phyloP scores from a whole-genome alignment of 2,329 filamentous ascomycete genomes.

The Clarireedia paspali region DNA sequence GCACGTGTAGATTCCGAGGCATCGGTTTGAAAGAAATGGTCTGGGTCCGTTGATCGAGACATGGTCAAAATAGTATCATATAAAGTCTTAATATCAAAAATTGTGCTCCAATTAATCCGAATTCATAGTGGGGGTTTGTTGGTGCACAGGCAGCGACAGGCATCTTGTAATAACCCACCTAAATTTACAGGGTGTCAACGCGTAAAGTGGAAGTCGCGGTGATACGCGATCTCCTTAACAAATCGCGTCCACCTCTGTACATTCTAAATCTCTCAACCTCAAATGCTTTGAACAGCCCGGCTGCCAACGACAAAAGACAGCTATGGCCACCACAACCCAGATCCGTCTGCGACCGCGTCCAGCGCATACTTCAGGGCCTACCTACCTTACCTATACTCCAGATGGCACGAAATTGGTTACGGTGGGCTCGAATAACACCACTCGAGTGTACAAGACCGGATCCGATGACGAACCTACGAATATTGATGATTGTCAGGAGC shows the following conservation, averaged over 20 bases:
- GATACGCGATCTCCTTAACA: conserved; percentile 5
- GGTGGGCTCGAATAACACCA: conserved; percentile 86
- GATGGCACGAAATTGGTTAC: conserved; percentile 83
- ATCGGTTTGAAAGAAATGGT: conserved; percentile 88
- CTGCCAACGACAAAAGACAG: conserved; percentile 11
- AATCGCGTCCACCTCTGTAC: conserved; percentile 13
- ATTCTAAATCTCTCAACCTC: conserved; percentile 9
- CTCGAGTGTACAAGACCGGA: conserved; percentile 85
- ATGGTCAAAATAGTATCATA: conserved; percentile 30
- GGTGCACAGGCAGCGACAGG: background rate
- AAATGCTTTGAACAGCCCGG: background rate
- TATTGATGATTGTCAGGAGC: conserved; percentile 84
- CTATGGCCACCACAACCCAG: conserved; percentile 30
- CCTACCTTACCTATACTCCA: conserved; percentile 82
- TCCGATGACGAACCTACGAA: conserved; percentile 89
- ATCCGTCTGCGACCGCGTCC: conserved; percentile 53
- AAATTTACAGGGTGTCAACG: conserved; percentile 8
- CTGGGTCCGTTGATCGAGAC: conserved; percentile 64
- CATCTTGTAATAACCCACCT: background rate
- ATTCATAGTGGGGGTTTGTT: conserved; percentile 13
- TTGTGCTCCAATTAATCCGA: too few species aligned
- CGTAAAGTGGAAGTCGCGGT: conserved; percentile 18
- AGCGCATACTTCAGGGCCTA: conserved; percentile 78
- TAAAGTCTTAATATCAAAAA: too few species aligned
- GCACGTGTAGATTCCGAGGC: conserved; percentile 31